A percentile compares a stretch with the other conserved stretches of the same genome.
Evolutionary conservation across 2,329 filamentous ascomycete genomes (phyloP).

Genomic region (Apiospora aurea): DNA sequence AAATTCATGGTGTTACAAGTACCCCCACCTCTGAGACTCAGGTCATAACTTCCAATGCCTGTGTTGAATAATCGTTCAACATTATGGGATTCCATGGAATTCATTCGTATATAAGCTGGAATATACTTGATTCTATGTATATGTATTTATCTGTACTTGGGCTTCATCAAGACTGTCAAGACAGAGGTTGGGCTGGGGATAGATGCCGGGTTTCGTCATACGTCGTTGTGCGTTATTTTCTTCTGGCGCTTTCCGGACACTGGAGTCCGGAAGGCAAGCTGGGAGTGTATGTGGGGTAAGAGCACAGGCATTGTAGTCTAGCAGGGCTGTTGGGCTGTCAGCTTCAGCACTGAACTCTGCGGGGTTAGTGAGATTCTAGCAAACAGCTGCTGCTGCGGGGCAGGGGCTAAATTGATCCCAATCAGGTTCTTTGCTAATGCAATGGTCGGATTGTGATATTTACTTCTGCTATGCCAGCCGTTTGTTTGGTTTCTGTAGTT

Average conservation of each 20-base stretch:
- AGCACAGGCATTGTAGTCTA: not conserved
- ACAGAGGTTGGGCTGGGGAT: not conserved
- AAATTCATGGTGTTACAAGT: not conserved
- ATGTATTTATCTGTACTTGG: not conserved
- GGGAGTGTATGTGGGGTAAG: not conserved
- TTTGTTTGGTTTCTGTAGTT: not conserved
- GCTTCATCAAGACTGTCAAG: not conserved
- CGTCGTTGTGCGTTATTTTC: conserved; percentile 1
- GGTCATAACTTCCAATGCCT: not conserved
- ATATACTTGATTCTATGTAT: not conserved
- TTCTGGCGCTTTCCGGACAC: not conserved
- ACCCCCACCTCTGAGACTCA: not conserved
- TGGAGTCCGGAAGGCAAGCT: not conserved
- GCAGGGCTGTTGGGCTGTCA: conserved; percentile 13
- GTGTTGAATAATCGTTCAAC: not conserved
- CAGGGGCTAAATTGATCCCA: not conserved
- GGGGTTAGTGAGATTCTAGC: conserved; percentile 1
- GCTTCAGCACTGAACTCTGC: not conserved
- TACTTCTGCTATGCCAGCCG: not conserved
- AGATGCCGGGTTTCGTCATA: not conserved
- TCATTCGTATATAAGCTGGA: not conserved
- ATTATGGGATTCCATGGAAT: not conserved
- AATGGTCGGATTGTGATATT: not conserved
- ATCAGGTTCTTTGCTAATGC: not conserved
- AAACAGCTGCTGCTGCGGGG: not conserved